Evolutionary conservation across 2,329 filamentous ascomycete species (phyloP), one percentile per base, ranked within the genome.

Genomic region (Nemania diffusa): DNA sequence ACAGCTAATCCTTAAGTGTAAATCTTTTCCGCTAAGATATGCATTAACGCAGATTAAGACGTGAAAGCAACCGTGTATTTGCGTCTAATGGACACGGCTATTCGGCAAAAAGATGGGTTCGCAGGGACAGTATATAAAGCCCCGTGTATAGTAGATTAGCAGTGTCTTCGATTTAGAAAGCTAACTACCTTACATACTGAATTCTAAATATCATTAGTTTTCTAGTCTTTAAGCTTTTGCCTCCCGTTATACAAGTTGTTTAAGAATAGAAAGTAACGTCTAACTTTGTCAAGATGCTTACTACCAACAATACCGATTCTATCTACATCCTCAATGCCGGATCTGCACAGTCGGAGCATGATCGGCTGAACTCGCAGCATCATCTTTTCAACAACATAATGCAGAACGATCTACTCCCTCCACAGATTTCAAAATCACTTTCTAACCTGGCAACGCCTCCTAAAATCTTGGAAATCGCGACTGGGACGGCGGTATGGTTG

Each of bases 311-410:
- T 34, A 22, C 57, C 24, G 57, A 65, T 3, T 65, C 68, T 4
- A 68, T 70, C 40, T 70, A 70, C 24, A 42, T 69, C n/a, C 68
- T 70, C 3, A 68, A 69, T 26, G 46, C 55, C 29, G 67, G 67
- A 1, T 61, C 64, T 9, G 59, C 62, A 13, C 48, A 70, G 17
- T 26, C 56, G 2, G 65, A 70, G 46, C 62, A 64, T 6, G 59
- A 52, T 6, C 53, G 68, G 20, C 50, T 70, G 9, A 67, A 70
- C 46, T 60, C 13, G 22, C 68, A 70, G 32, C 66, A 69, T 55
- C 20, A 9, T 24, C 29, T 69, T 2, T 70, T 66, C 40, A 56
- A 57, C n/a, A 62, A 65, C 17, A 62, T 67, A 13, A 64, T 70
- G 66, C 42, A 62, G 5, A 62, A 62, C 26, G 58, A 69, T 9